Percentiles rank a stretch among this genome's conserved stretches.
Evolutionary conservation across 129 eudicot genomes (phyloP).

Genomic region (Chrysanthemum lavandulifolium): DNA sequence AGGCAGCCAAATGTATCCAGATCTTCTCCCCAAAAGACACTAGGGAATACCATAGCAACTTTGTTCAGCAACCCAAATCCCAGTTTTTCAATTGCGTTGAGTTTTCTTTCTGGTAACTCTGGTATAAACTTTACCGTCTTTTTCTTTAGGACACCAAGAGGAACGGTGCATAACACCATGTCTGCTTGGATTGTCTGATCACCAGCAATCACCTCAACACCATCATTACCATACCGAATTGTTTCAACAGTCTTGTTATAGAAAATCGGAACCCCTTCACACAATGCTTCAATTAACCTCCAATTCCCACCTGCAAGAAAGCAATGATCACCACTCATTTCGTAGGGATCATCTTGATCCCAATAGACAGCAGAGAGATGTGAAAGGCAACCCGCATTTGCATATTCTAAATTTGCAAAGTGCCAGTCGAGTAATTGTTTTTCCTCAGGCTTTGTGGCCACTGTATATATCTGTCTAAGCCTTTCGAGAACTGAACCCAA

Average conservation of each 20-base stretch:
- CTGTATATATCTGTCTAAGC: slow-evolving; percentile 62
- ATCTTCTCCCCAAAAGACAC: slow-evolving; percentile 94
- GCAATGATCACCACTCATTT: slow-evolving; percentile 98
- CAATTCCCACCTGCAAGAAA: slow-evolving; percentile 95
- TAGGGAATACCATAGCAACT: slow-evolving; percentile 60
- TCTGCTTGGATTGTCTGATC: slow-evolving; percentile 69
- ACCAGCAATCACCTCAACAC: slow-evolving; percentile 71
- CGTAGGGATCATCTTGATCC: slow-evolving; percentile 99
- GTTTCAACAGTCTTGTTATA: slow-evolving; percentile 68
- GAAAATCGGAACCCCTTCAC: slow-evolving; percentile 73
- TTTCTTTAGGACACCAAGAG: slow-evolving; percentile 85
- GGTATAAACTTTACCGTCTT: slow-evolving; percentile 59
- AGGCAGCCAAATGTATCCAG: slow-evolving; percentile 90
- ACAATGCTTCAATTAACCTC: slow-evolving; percentile 64
- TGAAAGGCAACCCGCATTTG: slow-evolving; percentile 87
- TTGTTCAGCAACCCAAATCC: slow-evolving; percentile 89
- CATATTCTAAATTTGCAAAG: slow-evolving; percentile 89
- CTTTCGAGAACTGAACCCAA: slow-evolving; percentile 78
- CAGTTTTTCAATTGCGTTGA: slow-evolving; percentile 67
- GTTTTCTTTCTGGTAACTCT: slow-evolving; percentile 70
- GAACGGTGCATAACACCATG: slow-evolving; percentile 86
- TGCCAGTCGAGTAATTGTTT: slow-evolving; percentile 90
- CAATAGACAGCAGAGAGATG: slow-evolving; percentile 92
- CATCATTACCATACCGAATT: slow-evolving; percentile 53
- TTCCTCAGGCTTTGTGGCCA: slow-evolving; percentile 70